phyloP scores from a whole-genome alignment of 2,329 filamentous ascomycete genomes.

The Fusarium veterinarium region DNA sequence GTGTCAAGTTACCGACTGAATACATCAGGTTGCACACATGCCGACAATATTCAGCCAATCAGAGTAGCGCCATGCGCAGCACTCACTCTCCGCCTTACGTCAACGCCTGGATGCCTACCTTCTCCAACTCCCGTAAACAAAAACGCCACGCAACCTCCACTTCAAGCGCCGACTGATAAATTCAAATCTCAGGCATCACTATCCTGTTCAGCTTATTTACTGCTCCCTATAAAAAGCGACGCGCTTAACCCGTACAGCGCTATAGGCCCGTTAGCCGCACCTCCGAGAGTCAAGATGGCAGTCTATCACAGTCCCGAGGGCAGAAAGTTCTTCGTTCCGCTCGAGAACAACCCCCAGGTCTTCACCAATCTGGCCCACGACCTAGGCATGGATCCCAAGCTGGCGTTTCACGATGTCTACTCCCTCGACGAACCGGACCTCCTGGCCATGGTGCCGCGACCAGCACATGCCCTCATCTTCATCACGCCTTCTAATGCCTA shows the following conservation, averaged over 20 bases:
- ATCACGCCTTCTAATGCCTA: neutral
- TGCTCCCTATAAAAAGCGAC: too few species aligned
- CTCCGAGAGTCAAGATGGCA: neutral
- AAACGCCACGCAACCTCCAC: accelerated
- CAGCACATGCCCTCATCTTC: neutral
- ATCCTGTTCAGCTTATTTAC: too few species aligned
- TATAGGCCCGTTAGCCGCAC: accelerated
- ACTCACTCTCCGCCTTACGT: too few species aligned
- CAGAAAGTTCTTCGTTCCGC: neutral
- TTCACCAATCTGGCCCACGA: neutral
- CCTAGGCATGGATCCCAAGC: neutral
- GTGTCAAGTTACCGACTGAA: too few species aligned
- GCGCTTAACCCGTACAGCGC: too few species aligned
- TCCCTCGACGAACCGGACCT: neutral
- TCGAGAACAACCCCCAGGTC: neutral
- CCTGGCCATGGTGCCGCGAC: neutral
- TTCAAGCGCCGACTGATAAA: neutral
- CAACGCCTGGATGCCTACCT: neutral
- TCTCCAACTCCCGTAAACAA: neutral
- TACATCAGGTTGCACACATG: neutral
- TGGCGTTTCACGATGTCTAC: neutral
- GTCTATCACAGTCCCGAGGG: neutral
- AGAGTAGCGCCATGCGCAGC: too few species aligned
- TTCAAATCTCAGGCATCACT: too few species aligned
- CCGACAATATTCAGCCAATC: neutral